Evolutionary conservation across 768 basidiomycete species (phyloP), one percentile per base, ranked within the genome.

Genomic region (Psilocybe tampanensis): DNA sequence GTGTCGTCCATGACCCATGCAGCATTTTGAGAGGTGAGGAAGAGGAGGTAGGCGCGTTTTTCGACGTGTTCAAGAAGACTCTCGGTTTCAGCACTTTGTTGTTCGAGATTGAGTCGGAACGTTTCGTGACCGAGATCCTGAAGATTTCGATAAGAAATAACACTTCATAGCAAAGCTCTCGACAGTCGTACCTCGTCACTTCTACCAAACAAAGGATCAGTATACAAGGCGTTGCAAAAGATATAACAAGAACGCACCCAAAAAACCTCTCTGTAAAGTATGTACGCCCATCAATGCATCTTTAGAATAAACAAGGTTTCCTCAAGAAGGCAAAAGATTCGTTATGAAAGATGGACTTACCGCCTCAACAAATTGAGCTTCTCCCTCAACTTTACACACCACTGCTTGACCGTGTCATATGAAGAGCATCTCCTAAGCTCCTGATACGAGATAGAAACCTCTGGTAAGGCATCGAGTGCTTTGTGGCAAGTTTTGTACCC

Each of bases 251-350:
- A n/a, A 66, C 72, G 34, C 55, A 77, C 76, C 74, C 74, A 41
- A 76, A 77, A 59, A 77, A 77, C 8, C 71, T 69, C 55, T 73
- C 72, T 4, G 74, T 70, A 54, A 77, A 76, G 60, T 68, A 74
- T 8, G 68, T 64, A 12, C 76, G 68, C 5, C 74, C 74, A 44
- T 70, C 64, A 44, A 77, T 75, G 43, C 76, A 77, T 32, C 76
- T 77, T 39, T n/a, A n/a, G n/a, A n/a, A n/a, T n/a, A n/a, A n/a
- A 22, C 11, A 48, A 12, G 47, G 53, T 11, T 54, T 18, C 13
- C 34, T 22, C 39, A 22, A 4, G 22, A 29, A 36, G 29, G 17
- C 39, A 41, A 41, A 24, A 18, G 5, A 2, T 34, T 1, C 11
- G n/a, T 5, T 23, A 5, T 42, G 11, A 52, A 2, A 23, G 3